Conservation (phyloP, 2,329 filamentous ascomycete genomes). For the Talaromyces marneffei region DNA sequence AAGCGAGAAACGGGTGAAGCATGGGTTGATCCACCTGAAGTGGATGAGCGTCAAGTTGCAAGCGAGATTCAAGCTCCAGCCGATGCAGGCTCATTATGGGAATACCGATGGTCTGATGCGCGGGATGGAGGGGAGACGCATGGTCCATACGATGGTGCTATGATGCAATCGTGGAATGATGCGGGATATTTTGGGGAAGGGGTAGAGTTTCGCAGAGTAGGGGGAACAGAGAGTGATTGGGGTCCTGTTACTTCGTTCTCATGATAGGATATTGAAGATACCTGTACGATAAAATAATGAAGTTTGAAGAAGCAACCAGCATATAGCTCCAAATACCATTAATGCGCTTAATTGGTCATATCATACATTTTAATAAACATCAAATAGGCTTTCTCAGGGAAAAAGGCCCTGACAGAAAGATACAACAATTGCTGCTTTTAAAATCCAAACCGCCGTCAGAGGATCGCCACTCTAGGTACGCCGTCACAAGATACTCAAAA, state of each 20-base stretch:
- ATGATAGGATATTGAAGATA: constrained; percentile 26
- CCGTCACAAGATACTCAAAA: constrained; percentile 10
- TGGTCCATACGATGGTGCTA: constrained; percentile 77
- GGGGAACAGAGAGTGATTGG: constrained; percentile 51
- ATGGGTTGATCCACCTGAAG: constrained; percentile 57
- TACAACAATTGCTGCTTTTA: constrained; percentile 2
- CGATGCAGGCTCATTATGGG: constrained; percentile 58
- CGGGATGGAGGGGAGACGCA: constrained; percentile 72
- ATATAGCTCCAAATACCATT: constrained; percentile 10
- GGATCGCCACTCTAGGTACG: constrained; percentile 13
- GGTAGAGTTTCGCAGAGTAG: constrained; percentile 66
- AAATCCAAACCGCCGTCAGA: constrained; percentile 8
- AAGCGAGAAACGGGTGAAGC: constrained; percentile 78
- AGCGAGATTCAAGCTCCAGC: constrained; percentile 17
- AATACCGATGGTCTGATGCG: constrained; percentile 88
- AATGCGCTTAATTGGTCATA: constrained; percentile 12
- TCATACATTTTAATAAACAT: constrained; percentile 9
- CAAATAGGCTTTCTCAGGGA: neutral
- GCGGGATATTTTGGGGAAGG: constrained; percentile 87
- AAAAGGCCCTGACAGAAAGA: neutral
- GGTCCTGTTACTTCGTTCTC: constrained; percentile 47
- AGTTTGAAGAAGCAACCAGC: neutral
- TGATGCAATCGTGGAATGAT: constrained; percentile 86
- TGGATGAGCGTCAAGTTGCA: constrained; percentile 13
- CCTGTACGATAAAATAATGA: constrained; percentile 1